Evolutionary conservation across 331 rosid species (phyloP), one percentile per base, ranked within the genome.

Genomic region (Pyrus hybrid): DNA sequence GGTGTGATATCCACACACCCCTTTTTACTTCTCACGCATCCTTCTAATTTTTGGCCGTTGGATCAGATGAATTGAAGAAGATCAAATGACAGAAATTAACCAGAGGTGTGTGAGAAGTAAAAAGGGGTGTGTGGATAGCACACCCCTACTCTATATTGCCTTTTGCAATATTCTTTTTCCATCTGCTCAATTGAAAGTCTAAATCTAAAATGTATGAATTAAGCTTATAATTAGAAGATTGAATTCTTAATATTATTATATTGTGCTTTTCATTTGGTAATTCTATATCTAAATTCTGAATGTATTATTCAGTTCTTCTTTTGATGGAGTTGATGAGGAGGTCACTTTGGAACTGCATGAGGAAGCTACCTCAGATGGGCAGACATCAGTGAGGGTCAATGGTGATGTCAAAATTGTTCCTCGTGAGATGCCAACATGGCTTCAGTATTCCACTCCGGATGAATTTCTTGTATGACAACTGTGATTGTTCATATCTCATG

Each of bases 341-440:
- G 90, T 87, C 72, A 65, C 83, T 77, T 33, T 76, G 73, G 93
- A 91, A 72, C 68, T 73, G 77, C 88, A 81, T 74, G 90, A 86
- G 53, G 97, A 89, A 74, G 85, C 84, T 74, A 81, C 77, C 69
- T 80, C 76, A 80, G 88, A 91, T 70, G 93, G 92, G 65, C 49
- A 43, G 14, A 43, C 49, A 43, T 43, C 49, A 43, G 16, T 43
- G 49, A 87, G 85, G 85, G 82, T 75, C 74, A 90, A 87, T 58
- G 93, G 93, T 23, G 85, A 91, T 77, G 71, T 62, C 51, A 88
- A 83, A 76, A 68, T 64, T 63, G 75, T 80, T 77, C 73, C 89
- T 72, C 88, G 73, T 45, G 92, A 90, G 74, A 86, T 92, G 97
- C 99, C 97, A 82, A 72, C 83, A 65, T 95, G 99, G 99, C 97